Conservation (phyloP, 2,329 filamentous ascomycete species). For the Aspergillus neoniger region DNA sequence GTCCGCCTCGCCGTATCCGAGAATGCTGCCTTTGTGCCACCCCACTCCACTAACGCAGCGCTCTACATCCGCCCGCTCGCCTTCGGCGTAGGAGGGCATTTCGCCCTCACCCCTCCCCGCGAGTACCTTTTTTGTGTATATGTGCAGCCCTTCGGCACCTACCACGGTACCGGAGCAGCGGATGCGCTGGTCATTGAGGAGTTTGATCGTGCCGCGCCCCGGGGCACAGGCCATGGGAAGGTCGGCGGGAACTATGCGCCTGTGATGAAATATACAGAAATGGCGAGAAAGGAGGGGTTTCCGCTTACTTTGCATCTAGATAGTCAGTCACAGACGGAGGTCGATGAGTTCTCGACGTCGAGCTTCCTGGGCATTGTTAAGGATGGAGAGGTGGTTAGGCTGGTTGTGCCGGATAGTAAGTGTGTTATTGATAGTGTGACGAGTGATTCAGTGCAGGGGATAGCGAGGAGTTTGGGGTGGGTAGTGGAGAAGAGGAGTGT, state of each 20-base stretch:
- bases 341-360: conserved; percentile 8
- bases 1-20: conserved; percentile 7
- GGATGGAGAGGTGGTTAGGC: background rate
- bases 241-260: conserved; percentile 11
- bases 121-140: conserved; percentile 5
- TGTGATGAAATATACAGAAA: conserved; percentile 6
- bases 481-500: conserved; percentile 5
- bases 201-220: conserved; percentile 12
- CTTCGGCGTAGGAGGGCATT: conserved; percentile 4
- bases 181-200: conserved; percentile 8
- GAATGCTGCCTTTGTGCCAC: conserved; percentile 1
- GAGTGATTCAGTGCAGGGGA: background rate
- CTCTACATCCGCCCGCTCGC: conserved; percentile 9
- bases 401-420: conserved; percentile 9
- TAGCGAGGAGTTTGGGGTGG: conserved; percentile 4
- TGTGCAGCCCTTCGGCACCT: background rate
- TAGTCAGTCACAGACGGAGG: background rate
- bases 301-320: conserved; percentile 8
- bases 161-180: background rate
- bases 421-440: conserved; percentile 9
- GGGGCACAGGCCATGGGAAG: conserved; percentile 1
- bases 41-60: conserved; percentile 1
- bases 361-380: conserved; percentile 2
- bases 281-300: conserved; percentile 9
- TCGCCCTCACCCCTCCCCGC: background rate